These are phyloP conservation scores for Trichoderma polysporum DNA, from an alignment of 2,329 filamentous ascomycete species.

Conservation along the genomic window DNA sequence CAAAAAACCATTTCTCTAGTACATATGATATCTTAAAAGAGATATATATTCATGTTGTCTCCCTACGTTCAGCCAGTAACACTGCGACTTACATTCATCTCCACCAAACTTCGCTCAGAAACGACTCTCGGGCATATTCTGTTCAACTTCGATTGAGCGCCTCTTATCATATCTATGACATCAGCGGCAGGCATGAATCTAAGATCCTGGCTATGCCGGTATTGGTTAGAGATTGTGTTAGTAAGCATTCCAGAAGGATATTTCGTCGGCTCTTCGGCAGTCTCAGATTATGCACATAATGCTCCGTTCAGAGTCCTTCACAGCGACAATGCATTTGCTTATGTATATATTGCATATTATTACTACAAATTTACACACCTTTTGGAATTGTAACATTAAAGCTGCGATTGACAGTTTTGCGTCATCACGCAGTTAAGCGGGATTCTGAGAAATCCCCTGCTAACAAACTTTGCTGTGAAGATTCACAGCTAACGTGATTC, in stretches of 20 bases:
- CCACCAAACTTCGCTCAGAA: background rate
- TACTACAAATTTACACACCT: background rate
- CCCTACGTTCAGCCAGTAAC: background rate
- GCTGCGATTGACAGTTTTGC: background rate
- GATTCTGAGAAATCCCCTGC: too few relatives aligned
- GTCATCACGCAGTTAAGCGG: background rate
- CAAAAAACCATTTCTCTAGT: too few relatives aligned
- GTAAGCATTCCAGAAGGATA: background rate
- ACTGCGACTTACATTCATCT: background rate
- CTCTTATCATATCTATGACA: constrained; percentile 7
- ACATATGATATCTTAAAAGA: too few relatives aligned
- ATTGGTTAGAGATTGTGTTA: background rate
- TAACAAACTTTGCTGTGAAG: background rate
- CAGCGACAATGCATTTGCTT: background rate
- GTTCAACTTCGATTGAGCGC: background rate
- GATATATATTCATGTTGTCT: too few relatives aligned
- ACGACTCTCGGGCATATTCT: background rate
- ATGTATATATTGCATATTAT: background rate
- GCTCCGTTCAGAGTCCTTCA: background rate
- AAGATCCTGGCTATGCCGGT: background rate
- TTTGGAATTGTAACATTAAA: too few relatives aligned
- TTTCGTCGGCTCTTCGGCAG: background rate
- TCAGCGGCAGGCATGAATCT: background rate
- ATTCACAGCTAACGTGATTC: background rate
- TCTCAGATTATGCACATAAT: background rate